Percentiles rank a stretch among this genome's conserved stretches.
These are phyloP conservation scores for Ganoderma lucidum DNA, from an alignment of 1,284 basidiomycete species.

Conservation along the genomic window DNA sequence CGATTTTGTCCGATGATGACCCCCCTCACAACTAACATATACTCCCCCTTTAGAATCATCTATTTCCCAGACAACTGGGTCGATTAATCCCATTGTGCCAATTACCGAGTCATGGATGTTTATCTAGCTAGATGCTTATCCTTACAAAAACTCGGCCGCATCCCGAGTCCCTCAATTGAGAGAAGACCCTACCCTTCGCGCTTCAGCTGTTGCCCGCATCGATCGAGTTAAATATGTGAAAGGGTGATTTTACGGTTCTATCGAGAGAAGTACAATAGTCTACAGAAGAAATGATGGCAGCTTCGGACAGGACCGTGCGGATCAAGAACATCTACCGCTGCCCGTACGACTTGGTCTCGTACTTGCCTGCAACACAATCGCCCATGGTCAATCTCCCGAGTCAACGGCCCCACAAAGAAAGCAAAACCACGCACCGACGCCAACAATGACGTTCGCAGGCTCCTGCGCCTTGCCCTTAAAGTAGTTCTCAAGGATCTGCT, in stretches of 20 bases:
- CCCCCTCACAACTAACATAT: not conserved
- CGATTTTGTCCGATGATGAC: not conserved
- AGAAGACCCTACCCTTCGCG: no score
- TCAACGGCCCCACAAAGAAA: not conserved
- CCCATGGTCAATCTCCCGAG: not conserved
- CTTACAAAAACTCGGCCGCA: no score
- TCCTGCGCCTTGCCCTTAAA: conserved; percentile 74
- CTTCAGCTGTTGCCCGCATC: no score
- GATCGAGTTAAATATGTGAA: not conserved
- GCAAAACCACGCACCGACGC: conserved; percentile 46
- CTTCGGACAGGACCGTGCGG: not conserved
- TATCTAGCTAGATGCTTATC: no score
- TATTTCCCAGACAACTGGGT: no score
- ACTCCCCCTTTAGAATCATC: no score
- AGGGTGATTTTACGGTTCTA: not conserved
- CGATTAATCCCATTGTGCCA: no score
- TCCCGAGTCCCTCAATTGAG: no score
- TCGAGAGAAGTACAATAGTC: not conserved
- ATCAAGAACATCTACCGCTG: conserved; percentile 21
- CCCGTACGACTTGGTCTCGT: conserved; percentile 66
- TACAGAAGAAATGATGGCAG: not conserved
- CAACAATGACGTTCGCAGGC: conserved; percentile 84
- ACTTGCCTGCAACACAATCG: conserved; percentile 44
- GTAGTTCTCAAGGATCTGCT: conserved; percentile 85
- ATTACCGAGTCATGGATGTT: no score